Base-by-base conservation (phyloP, 257 asterid genomes). In the Verbena officinalis region DNA sequence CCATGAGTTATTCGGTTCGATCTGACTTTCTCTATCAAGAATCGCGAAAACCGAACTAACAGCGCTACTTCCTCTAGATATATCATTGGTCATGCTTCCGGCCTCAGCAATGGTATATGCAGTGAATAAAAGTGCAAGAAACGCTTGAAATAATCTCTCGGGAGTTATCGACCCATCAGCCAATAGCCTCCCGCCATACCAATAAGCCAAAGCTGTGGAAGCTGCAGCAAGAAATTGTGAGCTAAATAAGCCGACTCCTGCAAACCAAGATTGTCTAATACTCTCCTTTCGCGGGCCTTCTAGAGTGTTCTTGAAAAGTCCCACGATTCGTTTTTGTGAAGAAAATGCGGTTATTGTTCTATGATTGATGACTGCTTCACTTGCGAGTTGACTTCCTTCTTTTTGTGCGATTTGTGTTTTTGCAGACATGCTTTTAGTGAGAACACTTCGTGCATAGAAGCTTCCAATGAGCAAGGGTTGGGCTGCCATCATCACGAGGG, bases 71-170 rank as follows among this genome's bases (percentile, higher is more conserved):
- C 96, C 96, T 60, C 96, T 70, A 0, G 96, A 81, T 63, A 89
- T 71, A 65, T 89, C 96, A 38, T 84, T 86, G n/a, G 96, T 89
- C 96, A 89, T 84, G 74, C 95, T 89, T 59, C 96, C 96, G 6
- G 95, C 96, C 45, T 89, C 96, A 31, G 95, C 96, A 22, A 89
- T 89, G 4, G 95, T 89, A 64, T 89, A 89, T 16, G 96, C 95
- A n/a, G 96, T 89, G 72, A 89, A 86, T 22, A 89, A 72, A 11
- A 89, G 86, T 6, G 88, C 88, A 1, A 89, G 69, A 72, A 86
- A 89, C 15, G 96, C 85, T 76, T 89, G 96, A 67, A 89, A 89
- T 15, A 89, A 91, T 36, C 63, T 60, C 74, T 86, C 84, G 0
- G 95, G 87, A 1, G 83, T 20, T 45, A 89, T 86, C 14, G 56